Evolutionary conservation across 2,329 filamentous ascomycete species (phyloP).

Genomic region (Leptographium procerum): DNA sequence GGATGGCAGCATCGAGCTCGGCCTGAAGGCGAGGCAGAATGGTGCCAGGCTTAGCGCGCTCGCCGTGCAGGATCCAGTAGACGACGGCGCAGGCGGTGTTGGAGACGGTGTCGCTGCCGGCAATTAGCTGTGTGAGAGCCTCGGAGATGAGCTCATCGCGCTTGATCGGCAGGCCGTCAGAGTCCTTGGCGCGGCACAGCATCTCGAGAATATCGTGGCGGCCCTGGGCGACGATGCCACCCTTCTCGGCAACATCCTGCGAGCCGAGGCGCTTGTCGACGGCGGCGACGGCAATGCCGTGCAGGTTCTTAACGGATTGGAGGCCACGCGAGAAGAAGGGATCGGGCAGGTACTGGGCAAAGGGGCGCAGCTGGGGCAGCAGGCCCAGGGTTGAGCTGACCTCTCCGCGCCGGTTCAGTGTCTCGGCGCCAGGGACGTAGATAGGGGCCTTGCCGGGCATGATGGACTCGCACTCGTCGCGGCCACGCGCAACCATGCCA

Average conservation of each 20-base stretch:
- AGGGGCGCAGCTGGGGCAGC: conserved; percentile 6
- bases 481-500: conserved; percentile 13
- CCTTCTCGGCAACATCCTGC: conserved; percentile 4
- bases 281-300: conserved; percentile 9
- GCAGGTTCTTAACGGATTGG: conserved; percentile 7
- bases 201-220: conserved; percentile 11
- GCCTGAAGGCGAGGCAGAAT: conserved; percentile 7
- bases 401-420: conserved; percentile 10
- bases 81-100: conserved; percentile 10
- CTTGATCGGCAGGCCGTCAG: conserved; percentile 3
- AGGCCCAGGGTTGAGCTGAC: conserved; percentile 10
- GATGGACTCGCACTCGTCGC: conserved; percentile 8
- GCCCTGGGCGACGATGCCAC: conserved; percentile 1
- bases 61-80: conserved; percentile 11
- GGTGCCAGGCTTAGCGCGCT: conserved; percentile 5
- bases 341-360: conserved; percentile 6
- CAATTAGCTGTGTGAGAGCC: conserved; percentile 11
- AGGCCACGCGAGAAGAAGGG: conserved; percentile 9
- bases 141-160: conserved; percentile 9
- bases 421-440: conserved; percentile 10
- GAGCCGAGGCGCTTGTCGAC: conserved; percentile 9
- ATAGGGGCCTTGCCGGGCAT: background rate
- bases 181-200: conserved; percentile 7
- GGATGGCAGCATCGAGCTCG: conserved; percentile 8
- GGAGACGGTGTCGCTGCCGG: conserved; percentile 11